These are phyloP conservation scores for Ceratobasidium sp. DNA, from an alignment of 1,284 basidiomycete species.

Conservation along the genomic window DNA sequence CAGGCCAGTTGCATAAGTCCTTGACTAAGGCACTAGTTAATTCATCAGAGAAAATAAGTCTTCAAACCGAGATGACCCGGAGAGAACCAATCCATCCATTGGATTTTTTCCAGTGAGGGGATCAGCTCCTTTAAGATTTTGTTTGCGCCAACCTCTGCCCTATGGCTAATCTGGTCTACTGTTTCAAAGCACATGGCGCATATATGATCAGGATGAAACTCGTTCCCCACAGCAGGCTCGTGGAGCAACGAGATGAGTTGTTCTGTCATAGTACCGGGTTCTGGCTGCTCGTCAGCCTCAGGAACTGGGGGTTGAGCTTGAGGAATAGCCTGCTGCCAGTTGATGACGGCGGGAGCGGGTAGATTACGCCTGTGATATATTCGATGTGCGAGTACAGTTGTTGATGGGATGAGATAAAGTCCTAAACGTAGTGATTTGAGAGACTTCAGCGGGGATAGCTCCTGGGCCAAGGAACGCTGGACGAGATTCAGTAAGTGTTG, in stretches of 20 bases:
- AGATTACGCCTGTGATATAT: conserved; percentile 23
- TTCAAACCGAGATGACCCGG: conserved; percentile 23
- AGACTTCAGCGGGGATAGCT: conserved; percentile 21
- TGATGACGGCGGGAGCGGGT: conserved; percentile 11
- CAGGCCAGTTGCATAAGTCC: too few species aligned
- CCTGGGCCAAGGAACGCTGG: conserved; percentile 27
- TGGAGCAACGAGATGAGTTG: conserved; percentile 41
- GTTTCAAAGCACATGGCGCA: conserved; percentile 29
- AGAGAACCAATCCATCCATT: conserved; percentile 35
- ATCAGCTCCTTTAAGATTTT: conserved; percentile 21
- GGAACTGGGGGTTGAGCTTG: not conserved
- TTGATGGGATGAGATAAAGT: conserved; percentile 34
- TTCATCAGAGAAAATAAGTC: not conserved
- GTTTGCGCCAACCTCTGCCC: not conserved
- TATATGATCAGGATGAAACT: not conserved
- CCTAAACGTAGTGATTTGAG: conserved; percentile 28
- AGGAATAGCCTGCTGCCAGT: conserved; percentile 25
- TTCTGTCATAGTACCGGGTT: not conserved
- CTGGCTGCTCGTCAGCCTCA: not conserved
- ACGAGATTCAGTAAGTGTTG: not conserved
- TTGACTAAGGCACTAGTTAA: too few species aligned
- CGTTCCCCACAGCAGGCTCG: conserved; percentile 6
- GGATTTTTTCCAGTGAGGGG: conserved; percentile 15
- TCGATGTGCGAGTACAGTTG: conserved; percentile 31
- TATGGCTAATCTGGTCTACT: not conserved